phyloP scores from a whole-genome alignment of 768 basidiomycete genomes.

The Phanerodontia chrysosporium region DNA sequence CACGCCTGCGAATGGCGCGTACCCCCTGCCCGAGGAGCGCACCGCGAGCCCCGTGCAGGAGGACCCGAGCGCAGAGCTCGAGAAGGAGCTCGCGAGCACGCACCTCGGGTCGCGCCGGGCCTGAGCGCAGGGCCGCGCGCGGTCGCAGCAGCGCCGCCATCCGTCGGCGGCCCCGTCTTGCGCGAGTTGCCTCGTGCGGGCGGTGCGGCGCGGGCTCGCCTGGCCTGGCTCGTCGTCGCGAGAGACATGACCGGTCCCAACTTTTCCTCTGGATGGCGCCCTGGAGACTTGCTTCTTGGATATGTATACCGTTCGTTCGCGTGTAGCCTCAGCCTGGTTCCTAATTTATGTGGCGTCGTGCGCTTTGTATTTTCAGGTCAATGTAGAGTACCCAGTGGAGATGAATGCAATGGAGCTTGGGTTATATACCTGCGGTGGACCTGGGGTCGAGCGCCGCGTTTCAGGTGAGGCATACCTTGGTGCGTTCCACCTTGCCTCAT shows the following conservation, averaged over 20 bases:
- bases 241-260: too few relatives aligned
- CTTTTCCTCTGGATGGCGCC: too few relatives aligned
- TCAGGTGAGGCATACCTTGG: too few relatives aligned
- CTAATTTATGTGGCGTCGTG: neutral
- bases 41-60: conserved; percentile 74
- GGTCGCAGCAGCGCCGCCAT: neutral
- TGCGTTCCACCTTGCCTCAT: too few relatives aligned
- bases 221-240: too few relatives aligned
- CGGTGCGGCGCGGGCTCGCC: too few relatives aligned
- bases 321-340: neutral
- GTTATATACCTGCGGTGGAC: neutral
- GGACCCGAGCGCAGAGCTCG: conserved; percentile 80
- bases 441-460: neutral
- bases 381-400: neutral
- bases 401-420: neutral
- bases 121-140: neutral
- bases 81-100: conserved; percentile 78
- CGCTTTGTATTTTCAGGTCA: neutral
- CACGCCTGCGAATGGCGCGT: conserved; percentile 59
- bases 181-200: too few relatives aligned
- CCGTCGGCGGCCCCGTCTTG: too few relatives aligned
- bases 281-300: neutral
- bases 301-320: neutral
- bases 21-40: conserved; percentile 43
- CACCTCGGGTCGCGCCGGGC: conserved; percentile 34